These are phyloP conservation scores for Aspergillus udagawae DNA, from an alignment of 2,329 filamentous ascomycete genomes.

Conservation along the genomic window DNA sequence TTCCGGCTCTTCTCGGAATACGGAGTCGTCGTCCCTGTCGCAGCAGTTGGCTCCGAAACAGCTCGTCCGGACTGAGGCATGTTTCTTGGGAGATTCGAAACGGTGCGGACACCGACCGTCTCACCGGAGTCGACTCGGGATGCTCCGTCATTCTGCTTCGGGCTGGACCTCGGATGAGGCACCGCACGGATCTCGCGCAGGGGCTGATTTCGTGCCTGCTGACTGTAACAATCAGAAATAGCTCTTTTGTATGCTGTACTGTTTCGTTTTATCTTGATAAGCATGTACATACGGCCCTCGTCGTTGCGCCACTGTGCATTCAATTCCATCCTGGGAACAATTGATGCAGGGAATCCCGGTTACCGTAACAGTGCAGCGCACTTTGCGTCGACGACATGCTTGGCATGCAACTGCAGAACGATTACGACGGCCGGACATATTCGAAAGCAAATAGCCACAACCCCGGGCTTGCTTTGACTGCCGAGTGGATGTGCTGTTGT, in stretches of 20 bases:
- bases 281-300: neutral
- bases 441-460: neutral
- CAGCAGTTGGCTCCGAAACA: neutral
- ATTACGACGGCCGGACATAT: constrained; percentile 10
- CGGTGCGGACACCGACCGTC: neutral
- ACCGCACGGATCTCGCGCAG: constrained; percentile 6
- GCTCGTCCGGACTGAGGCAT: neutral
- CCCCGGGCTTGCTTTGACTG: too few species aligned
- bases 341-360: constrained; percentile 27
- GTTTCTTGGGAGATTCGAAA: neutral
- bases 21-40: neutral
- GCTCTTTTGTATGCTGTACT: neutral
- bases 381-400: constrained; percentile 20
- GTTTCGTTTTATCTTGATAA: neutral
- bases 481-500: neutral
- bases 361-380: constrained; percentile 22
- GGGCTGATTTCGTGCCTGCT: constrained; percentile 5
- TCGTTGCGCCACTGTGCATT: constrained; percentile 21
- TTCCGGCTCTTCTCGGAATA: constrained; percentile 4
- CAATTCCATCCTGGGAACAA: constrained; percentile 24
- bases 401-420: constrained; percentile 15
- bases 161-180: neutral
- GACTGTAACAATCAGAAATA: neutral
- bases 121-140: neutral
- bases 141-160: neutral